phyloP scores from a whole-genome alignment of 257 asterid species.

The Leptodermis oblonga region DNA sequence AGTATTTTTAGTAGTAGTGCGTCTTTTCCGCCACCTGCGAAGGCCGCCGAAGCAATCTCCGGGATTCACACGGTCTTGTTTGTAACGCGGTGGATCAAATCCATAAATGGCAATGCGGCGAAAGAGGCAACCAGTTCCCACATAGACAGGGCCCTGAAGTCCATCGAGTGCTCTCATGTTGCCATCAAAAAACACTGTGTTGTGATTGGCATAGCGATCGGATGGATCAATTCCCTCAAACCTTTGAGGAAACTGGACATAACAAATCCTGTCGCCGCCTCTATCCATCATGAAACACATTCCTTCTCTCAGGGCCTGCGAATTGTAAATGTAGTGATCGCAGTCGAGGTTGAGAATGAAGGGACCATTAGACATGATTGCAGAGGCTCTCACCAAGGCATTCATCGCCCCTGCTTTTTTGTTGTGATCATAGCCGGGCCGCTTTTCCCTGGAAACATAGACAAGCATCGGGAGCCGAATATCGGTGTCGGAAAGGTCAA shows the following conservation, averaged over 20 bases:
- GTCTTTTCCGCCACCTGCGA: constrained; percentile 34
- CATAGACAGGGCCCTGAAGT: constrained; percentile 78
- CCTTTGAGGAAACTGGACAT: constrained; percentile 74
- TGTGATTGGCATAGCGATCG: constrained; percentile 80
- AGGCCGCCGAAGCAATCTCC: constrained; percentile 48
- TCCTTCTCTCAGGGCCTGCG: constrained; percentile 70
- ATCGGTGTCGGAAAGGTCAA: constrained; percentile 63
- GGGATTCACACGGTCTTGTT: constrained; percentile 52
- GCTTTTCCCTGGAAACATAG: constrained; percentile 78
- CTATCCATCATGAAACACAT: constrained; percentile 88
- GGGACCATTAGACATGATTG: constrained; percentile 86
- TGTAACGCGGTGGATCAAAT: constrained; percentile 74
- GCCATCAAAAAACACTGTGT: constrained; percentile 81
- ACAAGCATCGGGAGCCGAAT: constrained; percentile 86
- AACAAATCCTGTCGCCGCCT: constrained; percentile 73
- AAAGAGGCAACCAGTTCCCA: constrained; percentile 82
- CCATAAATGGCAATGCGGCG: constrained; percentile 75
- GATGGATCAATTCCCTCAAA: constrained; percentile 86
- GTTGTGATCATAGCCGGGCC: constrained; percentile 83
- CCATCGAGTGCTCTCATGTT: constrained; percentile 88
- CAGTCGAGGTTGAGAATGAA: constrained; percentile 83
- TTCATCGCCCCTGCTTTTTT: constrained; percentile 95
- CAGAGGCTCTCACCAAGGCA: constrained; percentile 81
- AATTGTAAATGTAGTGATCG: constrained; percentile 82
- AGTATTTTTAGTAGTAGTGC: constrained; percentile 25